Conservation (phyloP, 495 filamentous ascomycete genomes). For the Penicillium parvum region DNA sequence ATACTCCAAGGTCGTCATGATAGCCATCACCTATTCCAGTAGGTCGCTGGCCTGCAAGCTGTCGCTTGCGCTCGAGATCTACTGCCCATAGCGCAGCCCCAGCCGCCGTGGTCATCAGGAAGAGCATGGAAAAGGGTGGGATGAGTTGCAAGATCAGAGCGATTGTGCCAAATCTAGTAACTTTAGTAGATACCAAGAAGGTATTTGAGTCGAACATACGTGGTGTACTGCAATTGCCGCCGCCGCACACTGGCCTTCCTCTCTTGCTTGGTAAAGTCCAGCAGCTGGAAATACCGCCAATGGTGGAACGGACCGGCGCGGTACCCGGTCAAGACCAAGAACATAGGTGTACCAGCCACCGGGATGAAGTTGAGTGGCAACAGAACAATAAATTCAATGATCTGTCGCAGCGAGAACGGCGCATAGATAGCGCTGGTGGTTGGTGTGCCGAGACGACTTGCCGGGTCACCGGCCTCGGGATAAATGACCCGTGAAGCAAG, state of each 20-base stretch:
- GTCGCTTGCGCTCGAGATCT: constrained; percentile 50
- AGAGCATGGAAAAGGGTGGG: constrained; percentile 61
- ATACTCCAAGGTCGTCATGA: constrained; percentile 26
- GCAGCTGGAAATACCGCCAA: constrained; percentile 61
- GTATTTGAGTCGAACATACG: constrained; percentile 32
- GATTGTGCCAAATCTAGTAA: constrained; percentile 54
- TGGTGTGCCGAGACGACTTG: constrained; percentile 55
- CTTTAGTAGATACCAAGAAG: neutral
- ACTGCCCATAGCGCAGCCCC: constrained; percentile 61
- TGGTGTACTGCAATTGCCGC: constrained; percentile 57
- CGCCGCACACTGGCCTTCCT: constrained; percentile 49
- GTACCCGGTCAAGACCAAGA: constrained; percentile 59
- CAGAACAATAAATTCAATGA: constrained; percentile 68
- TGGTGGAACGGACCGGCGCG: constrained; percentile 63
- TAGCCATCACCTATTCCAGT: constrained; percentile 28
- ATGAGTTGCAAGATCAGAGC: constrained; percentile 59
- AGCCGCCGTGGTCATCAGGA: constrained; percentile 60
- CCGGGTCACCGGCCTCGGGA: constrained; percentile 48
- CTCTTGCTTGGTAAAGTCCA: constrained; percentile 54
- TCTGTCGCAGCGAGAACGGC: constrained; percentile 70
- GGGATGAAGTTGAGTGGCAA: constrained; percentile 65
- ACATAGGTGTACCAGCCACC: constrained; percentile 58
- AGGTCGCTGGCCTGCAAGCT: constrained; percentile 22
- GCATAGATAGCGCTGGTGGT: constrained; percentile 55
- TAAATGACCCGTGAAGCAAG: constrained; percentile 50